Percentiles rank a stretch among this genome's conserved stretches.
These are phyloP conservation scores for Metschnikowia lochheadii DNA, from an alignment of 805 yeast genomes.

Conservation along the genomic window DNA sequence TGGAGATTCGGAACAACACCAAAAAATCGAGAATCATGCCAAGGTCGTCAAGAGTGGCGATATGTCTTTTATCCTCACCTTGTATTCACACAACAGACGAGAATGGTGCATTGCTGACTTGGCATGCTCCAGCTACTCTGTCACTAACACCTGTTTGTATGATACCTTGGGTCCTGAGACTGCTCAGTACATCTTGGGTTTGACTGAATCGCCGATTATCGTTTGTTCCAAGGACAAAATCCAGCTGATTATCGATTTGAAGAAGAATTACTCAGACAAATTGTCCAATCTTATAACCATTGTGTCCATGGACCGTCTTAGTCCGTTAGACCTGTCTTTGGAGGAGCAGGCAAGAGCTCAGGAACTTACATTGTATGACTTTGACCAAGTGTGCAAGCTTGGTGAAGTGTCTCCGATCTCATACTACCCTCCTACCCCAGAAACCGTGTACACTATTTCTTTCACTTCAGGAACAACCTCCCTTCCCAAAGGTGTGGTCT, in stretches of 20 bases:
- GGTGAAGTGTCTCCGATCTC: constrained; percentile 36
- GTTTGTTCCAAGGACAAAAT: constrained; percentile 49
- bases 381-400: constrained; percentile 28
- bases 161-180: constrained; percentile 38
- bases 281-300: constrained; percentile 46
- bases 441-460: constrained; percentile 37
- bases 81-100: constrained; percentile 31
- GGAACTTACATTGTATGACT: constrained; percentile 23
- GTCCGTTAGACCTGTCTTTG: constrained; percentile 11
- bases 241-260: constrained; percentile 42
- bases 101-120: constrained; percentile 39
- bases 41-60: constrained; percentile 15
- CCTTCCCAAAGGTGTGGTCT: constrained; percentile 68
- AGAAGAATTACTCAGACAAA: constrained; percentile 27
- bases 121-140: constrained; percentile 29
- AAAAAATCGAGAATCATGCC: constrained; percentile 19
- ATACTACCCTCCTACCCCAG: constrained; percentile 28
- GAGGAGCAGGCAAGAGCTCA: constrained; percentile 13
- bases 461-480: constrained; percentile 62
- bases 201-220: constrained; percentile 23
- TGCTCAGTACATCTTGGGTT: constrained; percentile 29
- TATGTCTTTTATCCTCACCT: constrained; percentile 29
- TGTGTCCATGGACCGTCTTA: constrained; percentile 47
- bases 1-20: constrained; percentile 23
- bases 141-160: constrained; percentile 38